These are phyloP conservation scores for Ceratopteris richardii DNA, from an alignment of 75 land plant genomes.

Conservation along the genomic window DNA sequence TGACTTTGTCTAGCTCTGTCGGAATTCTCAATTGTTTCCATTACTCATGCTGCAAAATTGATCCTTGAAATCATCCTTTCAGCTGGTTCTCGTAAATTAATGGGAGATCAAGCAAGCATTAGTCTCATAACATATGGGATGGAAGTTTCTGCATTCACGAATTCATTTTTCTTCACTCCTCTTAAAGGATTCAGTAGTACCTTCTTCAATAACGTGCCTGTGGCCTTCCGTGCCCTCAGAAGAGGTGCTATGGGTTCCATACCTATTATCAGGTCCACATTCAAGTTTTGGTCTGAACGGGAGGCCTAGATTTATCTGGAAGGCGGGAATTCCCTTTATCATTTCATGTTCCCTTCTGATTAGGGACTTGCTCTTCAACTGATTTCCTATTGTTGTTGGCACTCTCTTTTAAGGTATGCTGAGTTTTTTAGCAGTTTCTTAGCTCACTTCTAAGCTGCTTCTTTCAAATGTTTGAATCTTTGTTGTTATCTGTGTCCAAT, in stretches of 20 bases:
- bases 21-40: no score
- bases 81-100: neutral
- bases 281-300: conserved; percentile 3
- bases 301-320: neutral
- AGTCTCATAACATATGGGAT: neutral
- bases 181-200: neutral
- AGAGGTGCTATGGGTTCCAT: conserved; percentile 3
- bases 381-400: neutral
- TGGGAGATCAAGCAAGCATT: neutral
- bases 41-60: no score
- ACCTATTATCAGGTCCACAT: conserved; percentile 1
- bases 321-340: neutral
- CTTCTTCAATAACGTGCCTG: neutral
- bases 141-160: conserved; percentile 3
- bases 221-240: neutral
- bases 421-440: neutral
- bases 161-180: neutral
- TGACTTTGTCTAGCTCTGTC: no score
- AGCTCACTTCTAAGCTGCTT: neutral
- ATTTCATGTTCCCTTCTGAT: neutral
- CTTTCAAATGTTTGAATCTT: no score
- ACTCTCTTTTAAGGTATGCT: neutral
- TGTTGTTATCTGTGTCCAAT: no score
- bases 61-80: no score
- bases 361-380: neutral